Base-by-base conservation (phyloP, 2,329 filamentous ascomycete genomes). In the Mycogone perniciosa region DNA sequence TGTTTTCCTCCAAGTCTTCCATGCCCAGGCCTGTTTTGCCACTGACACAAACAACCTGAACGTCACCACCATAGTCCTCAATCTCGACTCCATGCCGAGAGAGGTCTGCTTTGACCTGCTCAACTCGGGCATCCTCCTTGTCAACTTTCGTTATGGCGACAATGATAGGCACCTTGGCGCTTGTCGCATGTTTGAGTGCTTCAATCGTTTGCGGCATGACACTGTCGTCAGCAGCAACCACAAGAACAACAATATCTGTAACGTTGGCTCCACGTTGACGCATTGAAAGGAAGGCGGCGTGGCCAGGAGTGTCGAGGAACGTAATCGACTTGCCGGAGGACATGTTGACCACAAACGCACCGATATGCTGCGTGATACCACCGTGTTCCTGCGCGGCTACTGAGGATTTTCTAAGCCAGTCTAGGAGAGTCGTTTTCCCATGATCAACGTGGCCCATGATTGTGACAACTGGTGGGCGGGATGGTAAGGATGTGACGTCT, bases 361-460 rank as follows among this genome's bases (percentile, higher is more conserved):
- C 95, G 58, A 99, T 99, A 64, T 99, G 93, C 67, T 99, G 93
- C 0, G 93, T 99, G 64, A 99, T 99, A 34, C 93, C 93, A 56
- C 93, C 93, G 64, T 96, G 91, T 66, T 99, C 93, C 48, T 86
- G 83, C 5, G 89, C 89, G 39, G 86, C 95, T 40, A 99, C 83
- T 6, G 90, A 96, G 1, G 91, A 93, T 60, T 96, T 95, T 35
- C 93, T 87, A 41, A 99, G 75, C 71, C 85, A 97, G 65, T 99
- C 93, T 7, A 99, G 76, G 39, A 99, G 84, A 0, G 95, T 99
- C 1, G 93, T 99, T 73, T 99, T 99, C 48, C 93, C 93, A 67
- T 99, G 93, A 65, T 99, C 95, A 60, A 99, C 93, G 58, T 99
- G 93, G 2, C 93, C 93, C 95, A 99, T 99, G 63, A 99, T 99